Evolutionary conservation across 352 stramenopile genomes (phyloP).

Genomic region (Globisporangium spiculum): DNA sequence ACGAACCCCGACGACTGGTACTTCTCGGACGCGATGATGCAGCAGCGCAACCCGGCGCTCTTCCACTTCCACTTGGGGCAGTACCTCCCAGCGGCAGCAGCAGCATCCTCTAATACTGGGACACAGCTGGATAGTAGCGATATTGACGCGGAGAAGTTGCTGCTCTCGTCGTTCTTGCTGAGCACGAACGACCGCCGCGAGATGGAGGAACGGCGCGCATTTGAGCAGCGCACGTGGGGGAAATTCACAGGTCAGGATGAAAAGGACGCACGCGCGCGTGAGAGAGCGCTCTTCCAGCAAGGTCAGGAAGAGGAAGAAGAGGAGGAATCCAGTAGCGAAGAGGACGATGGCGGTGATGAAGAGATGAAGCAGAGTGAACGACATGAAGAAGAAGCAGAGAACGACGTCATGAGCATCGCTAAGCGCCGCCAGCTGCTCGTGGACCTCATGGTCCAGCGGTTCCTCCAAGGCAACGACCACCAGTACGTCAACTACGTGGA

Average conservation of each 20-base stretch:
- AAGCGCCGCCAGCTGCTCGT: slow-evolving; percentile 61
- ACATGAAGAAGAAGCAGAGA: neutral
- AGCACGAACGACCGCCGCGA: slow-evolving; percentile 63
- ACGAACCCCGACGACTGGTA: slow-evolving; percentile 40
- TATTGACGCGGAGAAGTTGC: slow-evolving; percentile 11
- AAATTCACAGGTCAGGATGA: slow-evolving; percentile 32
- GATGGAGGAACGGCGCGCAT: slow-evolving; percentile 55
- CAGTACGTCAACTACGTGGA: slow-evolving; percentile 63
- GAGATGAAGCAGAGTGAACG: slow-evolving; percentile 27
- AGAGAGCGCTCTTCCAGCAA: slow-evolving; percentile 31
- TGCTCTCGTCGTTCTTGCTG: slow-evolving; percentile 70
- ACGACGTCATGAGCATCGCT: slow-evolving; percentile 21
- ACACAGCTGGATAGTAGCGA: neutral
- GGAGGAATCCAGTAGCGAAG: slow-evolving; percentile 28
- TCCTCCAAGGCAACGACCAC: slow-evolving; percentile 58
- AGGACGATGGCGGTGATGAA: slow-evolving; percentile 25
- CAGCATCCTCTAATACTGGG: neutral
- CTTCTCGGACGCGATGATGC: slow-evolving; percentile 82
- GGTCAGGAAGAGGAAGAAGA: slow-evolving; percentile 49
- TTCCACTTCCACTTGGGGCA: slow-evolving; percentile 83
- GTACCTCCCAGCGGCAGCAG: slow-evolving; percentile 33
- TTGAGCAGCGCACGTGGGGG: slow-evolving; percentile 64
- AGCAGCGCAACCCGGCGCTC: slow-evolving; percentile 73
- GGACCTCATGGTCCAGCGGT: slow-evolving; percentile 71
- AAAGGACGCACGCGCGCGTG: slow-evolving; percentile 13